Percentiles rank a stretch among this genome's conserved stretches.
These are phyloP conservation scores for Scheffersomyces cryptocercus DNA, from an alignment of 1,139 yeast species.

Conservation along the genomic window DNA sequence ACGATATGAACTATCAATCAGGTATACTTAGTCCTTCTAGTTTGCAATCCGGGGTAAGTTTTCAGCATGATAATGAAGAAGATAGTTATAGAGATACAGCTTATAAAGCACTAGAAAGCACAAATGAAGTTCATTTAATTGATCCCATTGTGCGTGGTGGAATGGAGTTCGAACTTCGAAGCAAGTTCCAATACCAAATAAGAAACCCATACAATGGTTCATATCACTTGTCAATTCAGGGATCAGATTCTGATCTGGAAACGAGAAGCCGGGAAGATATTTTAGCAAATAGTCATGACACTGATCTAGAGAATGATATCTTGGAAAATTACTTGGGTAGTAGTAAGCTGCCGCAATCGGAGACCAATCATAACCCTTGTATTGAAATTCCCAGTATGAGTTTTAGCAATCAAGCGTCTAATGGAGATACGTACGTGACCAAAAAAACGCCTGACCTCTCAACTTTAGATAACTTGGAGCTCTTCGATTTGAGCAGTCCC, in stretches of 20 bases:
- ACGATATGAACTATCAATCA: neutral
- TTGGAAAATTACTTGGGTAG: constrained; percentile 36
- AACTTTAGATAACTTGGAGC: constrained; percentile 17
- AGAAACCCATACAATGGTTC: constrained; percentile 20
- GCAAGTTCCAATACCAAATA: no score
- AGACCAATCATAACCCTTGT: constrained; percentile 3
- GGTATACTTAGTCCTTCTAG: neutral
- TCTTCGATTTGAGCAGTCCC: constrained; percentile 36
- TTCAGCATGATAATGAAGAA: constrained; percentile 1
- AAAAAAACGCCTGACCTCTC: constrained; percentile 10
- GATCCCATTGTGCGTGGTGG: no score
- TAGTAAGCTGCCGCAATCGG: constrained; percentile 20
- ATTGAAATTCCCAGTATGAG: neutral
- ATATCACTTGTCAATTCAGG: constrained; percentile 35
- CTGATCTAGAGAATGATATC: constrained; percentile 27
- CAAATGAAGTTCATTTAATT: no score
- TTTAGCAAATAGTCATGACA: constrained; percentile 5
- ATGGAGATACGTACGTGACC: neutral
- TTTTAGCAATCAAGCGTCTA: constrained; percentile 1
- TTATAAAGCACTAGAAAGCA: no score
- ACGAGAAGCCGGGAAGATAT: no score
- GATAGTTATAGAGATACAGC: no score
- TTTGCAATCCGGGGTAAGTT: neutral
- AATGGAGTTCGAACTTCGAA: no score
- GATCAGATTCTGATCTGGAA: constrained; percentile 7